Base-by-base conservation (phyloP, 257 asterid species). In the Orobanche coerulescens region DNA sequence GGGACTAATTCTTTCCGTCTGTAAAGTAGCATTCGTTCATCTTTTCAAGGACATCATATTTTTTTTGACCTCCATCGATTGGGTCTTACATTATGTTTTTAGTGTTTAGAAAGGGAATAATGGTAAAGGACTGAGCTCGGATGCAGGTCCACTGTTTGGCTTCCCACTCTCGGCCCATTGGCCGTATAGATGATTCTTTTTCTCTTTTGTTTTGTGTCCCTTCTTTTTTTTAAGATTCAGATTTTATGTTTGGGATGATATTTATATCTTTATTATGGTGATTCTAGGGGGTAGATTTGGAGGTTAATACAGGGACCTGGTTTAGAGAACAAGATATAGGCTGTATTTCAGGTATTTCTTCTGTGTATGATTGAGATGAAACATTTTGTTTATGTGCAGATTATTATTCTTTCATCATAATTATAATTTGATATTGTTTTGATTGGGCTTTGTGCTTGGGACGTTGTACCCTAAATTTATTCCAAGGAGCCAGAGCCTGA, bases 1-100 rank as follows among this genome's bases (percentile, higher is more conserved):
- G 82, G 44, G 79, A 79, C 81, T 71, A 77, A 69, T 86, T 90
- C 80, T 49, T 72, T 73, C 61, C 68, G 77, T 79, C 73, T 85
- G 95, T 82, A 77, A 73, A 71, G 79, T 78, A 79, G 80, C 75
- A 76, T 65, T 76, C 73, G 9, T 61, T 75, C 78, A 19, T 71
- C 82, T 53, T 16, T 75, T 64, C 68, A 68, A 68, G 76, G 71
- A 77, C 76, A 74, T 44, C n/a, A n/a, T 75, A 81, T 50, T 73
- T 78, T 50, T 80, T 42, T 83, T 57, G 58, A 64, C 78, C 82
- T 73, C 77, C 75, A 61, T 61, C 23, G 68, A 40, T 69, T 66
- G 75, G 80, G 68, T 62, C 61, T 71, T 52, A 33, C 67, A 73
- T 25, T 54, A 31, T 49, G 52, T 73, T 62, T n/a, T 50, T 65